Conservation (phyloP, 2,329 filamentous ascomycete genomes). For the Neonectria magnoliae region DNA sequence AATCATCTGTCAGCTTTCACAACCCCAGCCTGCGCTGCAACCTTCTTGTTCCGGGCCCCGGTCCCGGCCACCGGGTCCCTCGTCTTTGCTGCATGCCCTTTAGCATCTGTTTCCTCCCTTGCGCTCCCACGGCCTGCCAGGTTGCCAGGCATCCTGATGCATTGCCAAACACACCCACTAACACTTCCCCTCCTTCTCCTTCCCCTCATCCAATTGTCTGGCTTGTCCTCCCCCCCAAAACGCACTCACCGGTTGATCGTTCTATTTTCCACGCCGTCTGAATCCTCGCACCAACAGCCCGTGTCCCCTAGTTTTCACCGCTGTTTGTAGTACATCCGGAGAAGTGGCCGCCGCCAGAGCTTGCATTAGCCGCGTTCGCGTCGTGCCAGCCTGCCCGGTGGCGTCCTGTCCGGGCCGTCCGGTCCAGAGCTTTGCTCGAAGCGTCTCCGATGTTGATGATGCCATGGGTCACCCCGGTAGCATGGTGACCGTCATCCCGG, state of each 20-base stretch:
- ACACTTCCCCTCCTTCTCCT: constrained; percentile 32
- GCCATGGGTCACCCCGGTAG: constrained; percentile 31
- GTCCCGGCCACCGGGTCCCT: constrained; percentile 31
- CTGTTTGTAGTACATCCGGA: constrained; percentile 33
- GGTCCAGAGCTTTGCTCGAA: constrained; percentile 32
- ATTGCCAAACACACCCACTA: constrained; percentile 24
- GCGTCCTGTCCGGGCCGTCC: constrained; percentile 31
- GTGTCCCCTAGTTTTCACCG: constrained; percentile 34
- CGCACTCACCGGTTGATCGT: constrained; percentile 34
- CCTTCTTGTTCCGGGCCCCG: constrained; percentile 32
- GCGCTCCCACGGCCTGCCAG: not conserved
- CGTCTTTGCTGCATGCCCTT: constrained; percentile 17
- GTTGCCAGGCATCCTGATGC: constrained; percentile 15
- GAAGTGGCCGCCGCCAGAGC: constrained; percentile 22
- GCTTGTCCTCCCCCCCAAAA: constrained; percentile 38
- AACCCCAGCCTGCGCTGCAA: constrained; percentile 30
- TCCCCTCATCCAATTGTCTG: constrained; percentile 38
- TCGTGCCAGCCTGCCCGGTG: constrained; percentile 30
- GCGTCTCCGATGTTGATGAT: constrained; percentile 31
- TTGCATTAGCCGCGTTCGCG: constrained; percentile 38
- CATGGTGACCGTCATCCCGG: constrained; percentile 24
- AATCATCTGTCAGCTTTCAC: constrained; percentile 26
- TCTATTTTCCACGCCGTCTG: constrained; percentile 5
- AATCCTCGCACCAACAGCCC: constrained; percentile 5
- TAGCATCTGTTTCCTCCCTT: constrained; percentile 18